A percentile compares a stretch with the other conserved stretches of the same genome.
These are phyloP conservation scores for Podochytrium sp. DNA, from an alignment of 192 early-diverging fungal genomes.

Conservation along the genomic window DNA sequence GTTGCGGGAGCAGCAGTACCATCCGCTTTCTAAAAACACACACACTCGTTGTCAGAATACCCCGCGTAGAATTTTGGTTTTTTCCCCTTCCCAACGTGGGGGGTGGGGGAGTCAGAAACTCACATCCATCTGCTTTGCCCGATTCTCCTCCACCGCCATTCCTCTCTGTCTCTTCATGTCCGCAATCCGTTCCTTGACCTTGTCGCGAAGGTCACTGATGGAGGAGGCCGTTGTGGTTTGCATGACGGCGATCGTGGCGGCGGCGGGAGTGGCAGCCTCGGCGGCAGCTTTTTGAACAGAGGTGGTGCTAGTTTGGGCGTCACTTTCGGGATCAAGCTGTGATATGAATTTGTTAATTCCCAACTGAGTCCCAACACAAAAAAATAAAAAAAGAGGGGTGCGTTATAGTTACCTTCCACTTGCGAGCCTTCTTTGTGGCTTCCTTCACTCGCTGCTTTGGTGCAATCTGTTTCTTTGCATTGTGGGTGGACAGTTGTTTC, in stretches of 20 bases:
- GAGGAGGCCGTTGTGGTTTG: not conserved
- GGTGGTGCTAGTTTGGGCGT: constrained; percentile 68
- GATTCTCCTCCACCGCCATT: constrained; percentile 26
- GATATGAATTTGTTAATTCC: too few species aligned
- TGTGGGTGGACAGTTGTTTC: constrained; percentile 26
- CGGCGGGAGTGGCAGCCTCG: not conserved
- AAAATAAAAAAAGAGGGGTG: not conserved
- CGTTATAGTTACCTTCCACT: constrained; percentile 65
- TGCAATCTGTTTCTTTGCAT: constrained; percentile 77
- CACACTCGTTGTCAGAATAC: too few species aligned
- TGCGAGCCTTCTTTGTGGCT: constrained; percentile 80
- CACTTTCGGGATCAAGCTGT: constrained; percentile 83
- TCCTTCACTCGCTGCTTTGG: constrained; percentile 82
- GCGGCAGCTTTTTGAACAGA: constrained; percentile 64
- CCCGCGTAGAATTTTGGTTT: too few species aligned
- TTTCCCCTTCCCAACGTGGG: too few species aligned
- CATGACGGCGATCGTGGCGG: not conserved
- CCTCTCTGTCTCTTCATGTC: constrained; percentile 34
- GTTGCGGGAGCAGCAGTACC: not conserved
- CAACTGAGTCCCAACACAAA: too few species aligned
- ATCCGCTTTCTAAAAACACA: not conserved
- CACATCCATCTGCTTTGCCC: not conserved
- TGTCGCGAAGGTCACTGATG: constrained; percentile 15
- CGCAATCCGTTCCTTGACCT: constrained; percentile 22
- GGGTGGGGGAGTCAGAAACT: not conserved